phyloP scores from a whole-genome alignment of 2,329 filamentous ascomycete species.

The Aspergillus proliferans region DNA sequence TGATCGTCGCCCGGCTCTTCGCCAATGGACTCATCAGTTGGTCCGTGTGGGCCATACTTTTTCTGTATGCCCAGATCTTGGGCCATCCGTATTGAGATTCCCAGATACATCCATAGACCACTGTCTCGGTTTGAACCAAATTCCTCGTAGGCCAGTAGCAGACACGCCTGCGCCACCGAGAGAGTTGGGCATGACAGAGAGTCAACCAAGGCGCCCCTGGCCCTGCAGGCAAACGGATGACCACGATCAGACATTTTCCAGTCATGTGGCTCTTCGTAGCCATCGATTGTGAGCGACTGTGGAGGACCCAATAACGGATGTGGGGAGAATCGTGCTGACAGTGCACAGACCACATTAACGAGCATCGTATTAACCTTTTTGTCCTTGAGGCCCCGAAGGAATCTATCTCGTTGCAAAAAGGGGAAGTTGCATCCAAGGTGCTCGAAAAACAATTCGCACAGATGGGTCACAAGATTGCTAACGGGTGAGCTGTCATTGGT shows the following conservation, averaged over 20 bases:
- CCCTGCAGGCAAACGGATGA: slow-evolving; percentile 70
- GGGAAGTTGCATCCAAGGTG: slow-evolving; percentile 82
- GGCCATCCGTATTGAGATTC: slow-evolving; percentile 77
- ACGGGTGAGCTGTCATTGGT: slow-evolving; percentile 63
- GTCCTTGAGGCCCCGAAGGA: slow-evolving; percentile 68
- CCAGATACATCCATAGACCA: slow-evolving; percentile 89
- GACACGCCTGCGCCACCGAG: slow-evolving; percentile 73
- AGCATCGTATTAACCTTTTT: slow-evolving; percentile 78
- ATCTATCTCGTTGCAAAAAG: slow-evolving; percentile 67
- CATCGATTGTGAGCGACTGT: slow-evolving; percentile 48
- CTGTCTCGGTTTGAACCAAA: slow-evolving; percentile 86
- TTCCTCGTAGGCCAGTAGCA: slow-evolving; percentile 80
- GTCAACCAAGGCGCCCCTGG: slow-evolving; percentile 75
- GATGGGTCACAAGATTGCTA: slow-evolving; percentile 65
- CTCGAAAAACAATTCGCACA: slow-evolving; percentile 74
- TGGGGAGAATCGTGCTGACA: slow-evolving; percentile 72
- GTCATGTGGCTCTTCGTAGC: slow-evolving; percentile 24
- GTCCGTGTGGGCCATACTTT: slow-evolving; percentile 52
- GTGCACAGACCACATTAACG: slow-evolving; percentile 76
- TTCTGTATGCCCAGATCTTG: slow-evolving; percentile 77
- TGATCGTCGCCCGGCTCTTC: slow-evolving; percentile 40
- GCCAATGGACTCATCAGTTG: slow-evolving; percentile 50
- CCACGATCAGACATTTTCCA: slow-evolving; percentile 60
- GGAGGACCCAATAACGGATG: slow-evolving; percentile 47
- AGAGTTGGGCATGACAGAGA: slow-evolving; percentile 77